Evolutionary conservation across 2,329 filamentous ascomycete species (phyloP), one percentile per base, ranked within the genome.

Genomic region (Aureobasidium musti): DNA sequence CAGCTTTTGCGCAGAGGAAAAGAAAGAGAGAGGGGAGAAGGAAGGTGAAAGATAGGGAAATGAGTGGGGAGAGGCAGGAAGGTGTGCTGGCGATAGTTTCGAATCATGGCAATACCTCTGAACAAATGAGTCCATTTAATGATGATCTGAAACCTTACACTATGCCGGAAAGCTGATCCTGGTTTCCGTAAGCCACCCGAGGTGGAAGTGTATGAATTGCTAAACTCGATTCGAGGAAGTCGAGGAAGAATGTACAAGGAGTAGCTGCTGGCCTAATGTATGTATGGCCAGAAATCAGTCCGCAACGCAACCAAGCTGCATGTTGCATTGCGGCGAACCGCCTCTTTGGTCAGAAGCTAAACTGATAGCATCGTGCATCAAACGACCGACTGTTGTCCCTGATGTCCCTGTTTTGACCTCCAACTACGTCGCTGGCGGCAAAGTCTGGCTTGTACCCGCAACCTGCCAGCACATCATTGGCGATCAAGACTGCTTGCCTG

Each of bases 151-250:
- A 60, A 47, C 41, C 56, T 49, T 47, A 39, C 35, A 39, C n/a
- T n/a, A n/a, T n/a, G 35, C 28, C 28, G 61, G 61, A n/a, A n/a
- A n/a, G n/a, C n/a, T 45, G 61, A 64, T 64, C 61, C 59, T 63
- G 5, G 45, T 30, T 63, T 63, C 59, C 54, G 59, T 23, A 47
- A 64, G 61, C 61, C 61, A 64, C 47, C 61, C 47, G 49, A 54
- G 41, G 17, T 52, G 61, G 54, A 35, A 54, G 35, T 41, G 59
- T 30, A 63, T 41, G 59, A 63, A 41, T 35, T 63, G 30, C 33
- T 33, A 50, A 39, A 63, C 43, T 52, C 35, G 59, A 63, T 33
- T 50, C 45, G 59, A 52, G n/a, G 45, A 45, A 63, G 45, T 50
- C 3, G 57, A 6, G 7, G 19, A 23, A 63, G n/a, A n/a, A 11